Conservation (phyloP, 2,329 filamentous ascomycete genomes). For the Penicillium sp. region DNA sequence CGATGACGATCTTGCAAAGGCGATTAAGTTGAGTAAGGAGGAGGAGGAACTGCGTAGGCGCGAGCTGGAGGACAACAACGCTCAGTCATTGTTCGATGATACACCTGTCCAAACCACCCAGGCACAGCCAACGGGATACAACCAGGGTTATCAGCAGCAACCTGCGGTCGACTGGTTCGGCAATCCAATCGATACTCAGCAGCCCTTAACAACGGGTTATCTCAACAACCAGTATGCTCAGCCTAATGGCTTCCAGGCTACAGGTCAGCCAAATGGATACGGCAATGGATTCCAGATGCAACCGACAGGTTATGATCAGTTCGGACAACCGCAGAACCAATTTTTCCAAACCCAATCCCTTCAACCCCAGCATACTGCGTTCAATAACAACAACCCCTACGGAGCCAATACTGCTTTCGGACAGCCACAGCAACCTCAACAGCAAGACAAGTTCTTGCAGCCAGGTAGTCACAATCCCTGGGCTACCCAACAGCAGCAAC, state of each 20-base stretch:
- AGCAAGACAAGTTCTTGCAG: conserved; percentile 59
- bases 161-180: conserved; percentile 95
- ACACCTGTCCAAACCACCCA: conserved; percentile 60
- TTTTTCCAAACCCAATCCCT: conserved; percentile 50
- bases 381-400: conserved; percentile 58
- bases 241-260: conserved; percentile 65
- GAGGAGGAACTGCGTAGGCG: conserved; percentile 78
- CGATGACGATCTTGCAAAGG: conserved; percentile 86
- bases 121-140: conserved; percentile 81
- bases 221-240: conserved; percentile 69
- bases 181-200: conserved; percentile 81
- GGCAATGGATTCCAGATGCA: conserved; percentile 65
- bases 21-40: conserved; percentile 91
- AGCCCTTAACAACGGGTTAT: conserved; percentile 64
- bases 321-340: conserved; percentile 36
- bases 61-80: conserved; percentile 82
- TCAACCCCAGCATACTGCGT: conserved; percentile 58
- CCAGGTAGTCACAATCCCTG: conserved; percentile 93
- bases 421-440: conserved; percentile 44
- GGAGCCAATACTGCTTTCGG: conserved; percentile 44
- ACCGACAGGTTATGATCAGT: conserved; percentile 63
- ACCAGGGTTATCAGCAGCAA: conserved; percentile 97
- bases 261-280: conserved; percentile 68
- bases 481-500: conserved; percentile 59
- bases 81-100: conserved; percentile 84